Percentiles rank a stretch among this genome's conserved stretches.
Conservation (phyloP, 106 monocot species). For the Dendrobium nobile region DNA sequence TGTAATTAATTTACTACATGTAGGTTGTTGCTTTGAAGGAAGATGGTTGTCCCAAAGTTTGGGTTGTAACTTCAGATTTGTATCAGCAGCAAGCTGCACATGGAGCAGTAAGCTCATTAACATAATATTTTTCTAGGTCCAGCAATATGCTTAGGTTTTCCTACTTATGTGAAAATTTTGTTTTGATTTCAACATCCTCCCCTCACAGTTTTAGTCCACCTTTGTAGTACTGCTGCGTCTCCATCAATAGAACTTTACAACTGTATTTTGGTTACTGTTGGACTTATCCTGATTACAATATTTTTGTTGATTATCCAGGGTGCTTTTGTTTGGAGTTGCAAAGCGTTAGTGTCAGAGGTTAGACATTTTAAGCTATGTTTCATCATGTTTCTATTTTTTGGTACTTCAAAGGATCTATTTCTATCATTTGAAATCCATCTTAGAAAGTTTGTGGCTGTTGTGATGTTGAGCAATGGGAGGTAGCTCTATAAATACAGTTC, state of each 20-base stretch:
- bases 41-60: slow-evolving; percentile 80
- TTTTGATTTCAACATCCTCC: not conserved
- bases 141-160: not conserved
- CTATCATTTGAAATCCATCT: not conserved
- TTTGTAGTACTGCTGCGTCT: not conserved
- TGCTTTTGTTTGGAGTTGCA: slow-evolving; percentile 92
- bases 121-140: not conserved
- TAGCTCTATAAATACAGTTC: not conserved
- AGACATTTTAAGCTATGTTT: slow-evolving; percentile 11
- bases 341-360: slow-evolving; percentile 81
- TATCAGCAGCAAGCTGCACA: slow-evolving; percentile 73
- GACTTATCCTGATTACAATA: not conserved
- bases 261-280: not conserved
- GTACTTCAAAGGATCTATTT: not conserved
- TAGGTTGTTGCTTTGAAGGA: slow-evolving; percentile 69
- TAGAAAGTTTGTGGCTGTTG: no score
- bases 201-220: not conserved
- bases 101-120: slow-evolving; percentile 54
- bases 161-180: not conserved
- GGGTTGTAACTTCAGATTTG: slow-evolving; percentile 90
- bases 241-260: not conserved
- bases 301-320: slow-evolving; percentile 38
- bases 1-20: not conserved
- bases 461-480: not conserved
- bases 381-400: not conserved